Evolutionary conservation across 805 yeast species (phyloP).

Genomic region (Myxozyma monticola): DNA sequence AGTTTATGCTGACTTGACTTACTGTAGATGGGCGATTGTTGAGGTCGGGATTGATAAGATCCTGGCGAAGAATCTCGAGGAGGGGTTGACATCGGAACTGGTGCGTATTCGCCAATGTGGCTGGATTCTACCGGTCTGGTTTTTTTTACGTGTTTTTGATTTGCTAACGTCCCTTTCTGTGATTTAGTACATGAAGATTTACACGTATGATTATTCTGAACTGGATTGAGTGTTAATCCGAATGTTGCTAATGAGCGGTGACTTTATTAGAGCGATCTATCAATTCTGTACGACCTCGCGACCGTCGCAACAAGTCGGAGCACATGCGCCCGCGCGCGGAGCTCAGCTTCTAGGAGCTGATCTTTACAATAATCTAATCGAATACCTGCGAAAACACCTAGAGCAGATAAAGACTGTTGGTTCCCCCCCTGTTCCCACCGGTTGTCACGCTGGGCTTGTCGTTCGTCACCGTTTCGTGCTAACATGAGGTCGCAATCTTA

Average conservation of each 20-base stretch:
- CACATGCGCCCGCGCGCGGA: slow-evolving; percentile 27
- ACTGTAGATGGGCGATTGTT: slow-evolving; percentile 43
- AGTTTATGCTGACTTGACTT: too few relatives aligned
- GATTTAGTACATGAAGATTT: slow-evolving; percentile 36
- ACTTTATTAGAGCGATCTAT: slow-evolving; percentile 26
- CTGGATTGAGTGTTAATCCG: background rate
- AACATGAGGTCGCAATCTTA: slow-evolving; percentile 35
- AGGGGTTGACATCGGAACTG: slow-evolving; percentile 41
- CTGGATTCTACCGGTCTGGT: too few relatives aligned
- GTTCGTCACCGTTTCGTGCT: background rate
- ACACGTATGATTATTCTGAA: slow-evolving; percentile 35
- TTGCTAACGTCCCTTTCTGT: background rate
- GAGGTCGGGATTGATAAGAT: slow-evolving; percentile 43
- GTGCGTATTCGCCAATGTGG: too few relatives aligned
- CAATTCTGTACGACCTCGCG: slow-evolving; percentile 32
- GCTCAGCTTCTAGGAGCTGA: slow-evolving; percentile 81
- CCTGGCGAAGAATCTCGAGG: slow-evolving; percentile 41
- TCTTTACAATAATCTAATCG: slow-evolving; percentile 69
- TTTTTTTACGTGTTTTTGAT: slow-evolving; percentile 20
- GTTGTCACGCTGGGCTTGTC: too few relatives aligned
- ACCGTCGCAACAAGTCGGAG: slow-evolving; percentile 28
- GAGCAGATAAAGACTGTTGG: slow-evolving; percentile 32
- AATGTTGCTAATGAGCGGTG: background rate
- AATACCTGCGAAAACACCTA: slow-evolving; percentile 60
- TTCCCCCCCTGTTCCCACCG: too few relatives aligned